Conservation (phyloP, 2,329 filamentous ascomycete genomes). For the Elsinoe perseae region DNA sequence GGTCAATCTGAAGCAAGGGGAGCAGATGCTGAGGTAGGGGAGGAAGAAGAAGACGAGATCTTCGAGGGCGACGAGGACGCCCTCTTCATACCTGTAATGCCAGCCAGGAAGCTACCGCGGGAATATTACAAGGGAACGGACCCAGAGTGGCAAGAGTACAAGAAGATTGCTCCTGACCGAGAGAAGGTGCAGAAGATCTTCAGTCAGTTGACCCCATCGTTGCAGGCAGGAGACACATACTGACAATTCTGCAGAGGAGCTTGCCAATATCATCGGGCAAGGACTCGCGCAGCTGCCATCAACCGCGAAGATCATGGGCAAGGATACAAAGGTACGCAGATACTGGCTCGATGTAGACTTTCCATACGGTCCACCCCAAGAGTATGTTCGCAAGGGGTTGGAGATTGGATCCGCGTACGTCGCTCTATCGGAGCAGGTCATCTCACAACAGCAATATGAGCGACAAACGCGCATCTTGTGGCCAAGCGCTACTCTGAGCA, state of each 20-base stretch:
- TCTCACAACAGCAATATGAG: slow-evolving; percentile 34
- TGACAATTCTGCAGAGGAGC: slow-evolving; percentile 25
- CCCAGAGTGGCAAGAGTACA: slow-evolving; percentile 47
- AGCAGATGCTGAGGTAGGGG: slow-evolving; percentile 24
- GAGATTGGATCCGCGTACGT: slow-evolving; percentile 34
- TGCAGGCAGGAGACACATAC: neutral
- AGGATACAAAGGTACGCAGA: slow-evolving; percentile 35
- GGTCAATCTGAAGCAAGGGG: slow-evolving; percentile 18
- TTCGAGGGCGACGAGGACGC: slow-evolving; percentile 30
- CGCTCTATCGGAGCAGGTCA: slow-evolving; percentile 35
- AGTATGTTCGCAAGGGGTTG: slow-evolving; percentile 42
- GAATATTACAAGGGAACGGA: slow-evolving; percentile 44
- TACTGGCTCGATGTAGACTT: slow-evolving; percentile 44
- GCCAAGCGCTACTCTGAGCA: slow-evolving; percentile 31
- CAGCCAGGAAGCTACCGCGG: slow-evolving; percentile 35
- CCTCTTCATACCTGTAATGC: slow-evolving; percentile 44
- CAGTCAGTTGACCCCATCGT: slow-evolving; percentile 20
- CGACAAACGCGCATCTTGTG: slow-evolving; percentile 32
- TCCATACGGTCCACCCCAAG: slow-evolving; percentile 41
- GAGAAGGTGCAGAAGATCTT: slow-evolving; percentile 34
- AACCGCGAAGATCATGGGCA: slow-evolving; percentile 30
- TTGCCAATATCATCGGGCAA: slow-evolving; percentile 32
- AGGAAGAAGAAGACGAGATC: slow-evolving; percentile 29
- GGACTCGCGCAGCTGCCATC: slow-evolving; percentile 26
- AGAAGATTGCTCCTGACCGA: slow-evolving; percentile 38